Conservation (phyloP, 768 basidiomycete genomes). For the Candolleomyces aberdarensis region DNA sequence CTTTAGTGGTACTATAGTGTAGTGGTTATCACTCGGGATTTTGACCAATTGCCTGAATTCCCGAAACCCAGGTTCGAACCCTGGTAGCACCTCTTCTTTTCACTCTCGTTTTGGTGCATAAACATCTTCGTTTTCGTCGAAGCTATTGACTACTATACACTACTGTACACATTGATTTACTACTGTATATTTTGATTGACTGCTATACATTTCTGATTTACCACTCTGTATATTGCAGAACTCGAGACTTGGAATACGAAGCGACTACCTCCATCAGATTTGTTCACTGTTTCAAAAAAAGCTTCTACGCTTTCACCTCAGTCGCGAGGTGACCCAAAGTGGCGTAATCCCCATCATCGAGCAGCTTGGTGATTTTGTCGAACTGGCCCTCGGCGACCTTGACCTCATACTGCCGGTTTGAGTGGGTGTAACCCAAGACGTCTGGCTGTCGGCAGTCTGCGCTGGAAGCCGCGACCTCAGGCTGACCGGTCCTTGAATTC, state of each 20-base stretch:
- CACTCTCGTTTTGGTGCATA: no score
- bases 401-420: constrained; percentile 8
- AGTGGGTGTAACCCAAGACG: constrained; percentile 9
- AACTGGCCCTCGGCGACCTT: constrained; percentile 9
- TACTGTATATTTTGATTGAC: no score
- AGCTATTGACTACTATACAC: no score
- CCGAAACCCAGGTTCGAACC: constrained; percentile 17
- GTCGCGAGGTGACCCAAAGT: neutral
- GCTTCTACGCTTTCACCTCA: neutral
- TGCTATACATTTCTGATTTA: no score
- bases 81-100: constrained; percentile 13
- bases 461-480: neutral
- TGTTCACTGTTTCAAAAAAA: no score
- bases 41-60: constrained; percentile 6
- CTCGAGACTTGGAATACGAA: no score
- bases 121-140: no score
- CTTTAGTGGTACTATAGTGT: constrained; percentile 11
- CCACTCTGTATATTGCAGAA: no score
- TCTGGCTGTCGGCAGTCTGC: constrained; percentile 7
- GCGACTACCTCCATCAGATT: no score
- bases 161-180: no score
- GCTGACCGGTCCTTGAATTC: neutral
- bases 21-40: constrained; percentile 17
- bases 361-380: constrained; percentile 3
- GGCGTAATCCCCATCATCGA: neutral